Evolutionary conservation across 495 filamentous ascomycete species (phyloP).

Genomic region (Peziza echinospora): DNA sequence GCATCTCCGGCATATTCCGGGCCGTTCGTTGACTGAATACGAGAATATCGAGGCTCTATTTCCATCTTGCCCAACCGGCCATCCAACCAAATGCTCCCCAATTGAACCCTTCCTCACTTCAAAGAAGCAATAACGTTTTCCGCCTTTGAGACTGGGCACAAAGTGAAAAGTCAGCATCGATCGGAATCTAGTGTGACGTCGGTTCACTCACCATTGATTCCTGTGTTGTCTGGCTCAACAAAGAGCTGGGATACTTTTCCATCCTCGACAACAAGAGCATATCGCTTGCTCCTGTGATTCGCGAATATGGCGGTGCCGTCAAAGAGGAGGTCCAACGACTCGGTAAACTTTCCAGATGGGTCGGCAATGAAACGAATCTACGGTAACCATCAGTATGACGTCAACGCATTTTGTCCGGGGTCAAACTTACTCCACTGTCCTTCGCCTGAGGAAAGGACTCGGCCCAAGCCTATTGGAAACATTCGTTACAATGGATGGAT

Average conservation of each 20-base stretch:
- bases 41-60: too few species aligned
- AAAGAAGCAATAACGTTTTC: conserved; percentile 1
- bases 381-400: not conserved
- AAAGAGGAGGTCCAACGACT: conserved; percentile 64
- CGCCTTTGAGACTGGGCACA: not conserved
- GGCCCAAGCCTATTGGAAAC: not conserved
- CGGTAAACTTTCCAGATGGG: conserved; percentile 60
- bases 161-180: not conserved
- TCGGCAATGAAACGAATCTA: conserved; percentile 73
- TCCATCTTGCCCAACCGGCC: too few species aligned
- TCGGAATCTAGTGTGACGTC: not conserved
- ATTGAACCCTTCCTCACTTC: conserved; percentile 1
- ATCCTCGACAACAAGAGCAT: conserved; percentile 56
- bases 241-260: conserved; percentile 55
- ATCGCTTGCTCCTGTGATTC: conserved; percentile 66
- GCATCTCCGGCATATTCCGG: too few species aligned
- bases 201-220: conserved; percentile 45
- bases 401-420: not conserved
- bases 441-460: not conserved
- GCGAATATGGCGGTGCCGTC: conserved; percentile 73
- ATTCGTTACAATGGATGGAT: not conserved
- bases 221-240: conserved; percentile 87
- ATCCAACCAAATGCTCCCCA: not conserved
- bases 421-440: not conserved
- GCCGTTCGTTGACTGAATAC: too few species aligned